These are phyloP conservation scores for Ehretia macrophylla DNA, from an alignment of 257 asterid genomes.

Conservation along the genomic window DNA sequence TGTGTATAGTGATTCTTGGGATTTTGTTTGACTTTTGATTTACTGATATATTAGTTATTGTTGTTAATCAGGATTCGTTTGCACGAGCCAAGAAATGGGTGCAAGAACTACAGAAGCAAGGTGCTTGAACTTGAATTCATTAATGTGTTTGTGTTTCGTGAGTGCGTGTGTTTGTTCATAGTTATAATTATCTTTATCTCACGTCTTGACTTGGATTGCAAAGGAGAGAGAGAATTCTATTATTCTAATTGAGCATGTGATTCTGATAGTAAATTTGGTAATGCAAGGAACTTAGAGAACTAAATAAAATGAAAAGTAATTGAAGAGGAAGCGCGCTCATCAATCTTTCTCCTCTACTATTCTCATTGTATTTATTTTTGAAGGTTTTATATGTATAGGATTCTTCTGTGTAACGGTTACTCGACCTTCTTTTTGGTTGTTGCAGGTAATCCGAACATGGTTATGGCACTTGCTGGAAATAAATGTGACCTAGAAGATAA, in stretches of 20 bases:
- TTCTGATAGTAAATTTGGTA: not conserved
- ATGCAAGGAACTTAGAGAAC: too few relatives aligned
- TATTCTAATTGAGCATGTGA: not conserved
- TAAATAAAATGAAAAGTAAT: too few relatives aligned
- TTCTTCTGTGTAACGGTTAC: not conserved
- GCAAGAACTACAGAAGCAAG: conserved; percentile 95
- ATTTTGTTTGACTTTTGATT: conserved; percentile 11
- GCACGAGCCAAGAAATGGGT: conserved; percentile 95
- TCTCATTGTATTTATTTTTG: not conserved
- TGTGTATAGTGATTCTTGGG: not conserved
- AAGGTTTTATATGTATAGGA: not conserved
- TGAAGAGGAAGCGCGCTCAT: not conserved
- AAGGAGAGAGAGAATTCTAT: too few relatives aligned
- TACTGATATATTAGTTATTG: not conserved
- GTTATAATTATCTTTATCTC: too few relatives aligned
- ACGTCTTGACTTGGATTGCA: too few relatives aligned
- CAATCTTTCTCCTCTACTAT: too few relatives aligned
- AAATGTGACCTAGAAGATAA: conserved; percentile 19
- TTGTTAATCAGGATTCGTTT: conserved; percentile 63
- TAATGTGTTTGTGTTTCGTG: not conserved
- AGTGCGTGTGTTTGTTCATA: too few relatives aligned
- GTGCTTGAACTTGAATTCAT: conserved; percentile 26
- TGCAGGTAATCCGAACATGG: conserved; percentile 25
- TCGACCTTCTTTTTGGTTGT: not conserved
- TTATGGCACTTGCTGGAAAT: conserved; percentile 27